Evolutionary conservation across 1,139 yeast species (phyloP).

Genomic region (Lodderomyces elongisporus): DNA sequence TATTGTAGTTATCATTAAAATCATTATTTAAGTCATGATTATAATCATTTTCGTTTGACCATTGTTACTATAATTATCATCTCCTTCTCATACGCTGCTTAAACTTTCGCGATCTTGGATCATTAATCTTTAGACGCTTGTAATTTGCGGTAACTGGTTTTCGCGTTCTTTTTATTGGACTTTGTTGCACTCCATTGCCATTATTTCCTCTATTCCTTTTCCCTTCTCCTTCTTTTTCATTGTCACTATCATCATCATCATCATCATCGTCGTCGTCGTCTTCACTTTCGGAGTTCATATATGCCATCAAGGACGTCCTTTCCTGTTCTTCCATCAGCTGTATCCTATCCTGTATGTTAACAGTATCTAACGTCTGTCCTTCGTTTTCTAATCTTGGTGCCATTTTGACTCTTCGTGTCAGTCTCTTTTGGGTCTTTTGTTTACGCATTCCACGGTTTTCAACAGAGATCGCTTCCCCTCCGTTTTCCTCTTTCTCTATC

Average conservation of each 20-base stretch:
- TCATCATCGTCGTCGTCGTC: constrained; percentile 22
- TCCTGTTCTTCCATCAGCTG: constrained; percentile 24
- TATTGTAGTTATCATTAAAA: no score
- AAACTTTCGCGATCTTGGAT: constrained; percentile 15
- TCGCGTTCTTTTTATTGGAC: constrained; percentile 15
- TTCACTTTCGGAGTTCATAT: constrained; percentile 19
- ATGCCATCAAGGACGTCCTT: constrained; percentile 17
- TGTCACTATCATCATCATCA: no score
- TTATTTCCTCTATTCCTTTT: no score
- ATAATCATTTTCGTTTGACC: neutral
- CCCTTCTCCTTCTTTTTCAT: constrained; percentile 6
- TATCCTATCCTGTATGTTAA: constrained; percentile 40
- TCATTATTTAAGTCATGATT: neutral
- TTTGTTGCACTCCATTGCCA: constrained; percentile 5
- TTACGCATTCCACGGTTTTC: constrained; percentile 18
- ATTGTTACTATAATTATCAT: neutral
- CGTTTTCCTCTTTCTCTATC: constrained; percentile 9
- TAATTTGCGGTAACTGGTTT: constrained; percentile 38
- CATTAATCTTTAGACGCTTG: constrained; percentile 41
- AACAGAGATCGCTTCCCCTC: constrained; percentile 12
- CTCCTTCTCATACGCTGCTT: constrained; percentile 15
- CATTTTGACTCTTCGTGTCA: constrained; percentile 57
- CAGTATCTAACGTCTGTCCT: constrained; percentile 23
- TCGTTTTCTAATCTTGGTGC: constrained; percentile 33
- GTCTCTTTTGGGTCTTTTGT: constrained; percentile 53